Evolutionary conservation across 306 rosid genomes (phyloP).

Genomic region (Hylodesmum podocarpum): DNA sequence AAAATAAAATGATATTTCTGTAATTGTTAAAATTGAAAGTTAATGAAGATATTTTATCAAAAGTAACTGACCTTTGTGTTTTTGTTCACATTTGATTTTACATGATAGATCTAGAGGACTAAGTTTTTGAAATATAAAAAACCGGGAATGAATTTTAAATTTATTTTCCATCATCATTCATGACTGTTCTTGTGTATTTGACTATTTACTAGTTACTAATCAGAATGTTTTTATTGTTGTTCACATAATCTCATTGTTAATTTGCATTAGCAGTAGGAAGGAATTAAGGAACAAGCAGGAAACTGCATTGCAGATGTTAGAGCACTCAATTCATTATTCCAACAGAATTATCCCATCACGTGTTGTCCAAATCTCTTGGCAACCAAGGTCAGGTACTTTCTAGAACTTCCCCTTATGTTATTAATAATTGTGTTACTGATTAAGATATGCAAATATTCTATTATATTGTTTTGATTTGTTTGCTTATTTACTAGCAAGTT

Average conservation of each 20-base stretch:
- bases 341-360: conserved; percentile 64
- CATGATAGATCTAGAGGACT: not conserved
- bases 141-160: not conserved
- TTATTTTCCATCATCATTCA: not conserved
- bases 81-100: not conserved
- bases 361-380: conserved; percentile 87
- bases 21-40: not conserved
- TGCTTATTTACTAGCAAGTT: not conserved
- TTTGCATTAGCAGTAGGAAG: conserved; percentile 58
- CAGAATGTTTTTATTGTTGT: not conserved
- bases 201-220: not conserved
- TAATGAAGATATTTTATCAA: not conserved
- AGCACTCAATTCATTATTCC: conserved; percentile 37
- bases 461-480: not conserved
- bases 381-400: conserved; percentile 94
- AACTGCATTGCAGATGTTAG: conserved; percentile 19
- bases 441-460: not conserved
- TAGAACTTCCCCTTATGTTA: conserved; percentile 22
- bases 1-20: not conserved
- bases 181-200: not conserved
- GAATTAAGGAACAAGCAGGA: conserved; percentile 51
- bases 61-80: not conserved
- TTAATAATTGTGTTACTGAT: not conserved
- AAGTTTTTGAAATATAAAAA: not conserved
- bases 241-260: conserved; percentile 1